Evolutionary conservation across 352 stramenopile genomes (phyloP), one percentile per base, ranked within the genome.

Genomic region (Globisporangium nodosum): DNA sequence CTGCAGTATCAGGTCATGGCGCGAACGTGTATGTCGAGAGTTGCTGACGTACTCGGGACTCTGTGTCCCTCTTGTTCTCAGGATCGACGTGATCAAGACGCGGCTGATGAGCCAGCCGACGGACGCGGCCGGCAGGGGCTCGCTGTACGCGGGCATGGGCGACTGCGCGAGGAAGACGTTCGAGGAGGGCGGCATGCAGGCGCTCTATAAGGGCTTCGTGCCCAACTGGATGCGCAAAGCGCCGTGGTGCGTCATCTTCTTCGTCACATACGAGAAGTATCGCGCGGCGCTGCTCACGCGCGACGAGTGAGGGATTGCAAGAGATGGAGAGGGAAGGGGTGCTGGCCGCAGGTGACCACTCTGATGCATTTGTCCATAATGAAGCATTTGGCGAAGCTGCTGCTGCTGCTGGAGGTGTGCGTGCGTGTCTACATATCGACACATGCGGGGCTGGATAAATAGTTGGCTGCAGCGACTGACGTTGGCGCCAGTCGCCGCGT

Each of bases 211-310:
- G 55, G 85, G 85, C 15, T 95, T 96, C 55, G 76, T 89, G 24
- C 85, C 86, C 8, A 92, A 94, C 72, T 93, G 80, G 81, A 89
- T 92, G 79, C 80, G 86, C 15, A 92, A 96, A 64, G 85, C 81
- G 11, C 83, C 84, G 47, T 94, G 85, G 84, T 93, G 82, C 58
- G 64, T 92, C 49, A 76, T 93, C 56, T 94, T 93, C 69, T 96
- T 96, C 65, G 75, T 96, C 54, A 81, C 78, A 20, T 96, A 94
- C 64, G 86, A 96, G 61, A 79, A 90, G 56, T 88, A 89, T 54
- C 78, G 82, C 20, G 69, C 75, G 0, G 63, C 56, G 6, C 43
- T 92, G 31, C 70, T 56, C 31, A 63, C n/a, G 5, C 20, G 71
- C 21, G 57, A 74, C 12, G 59, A 66, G 51, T 63, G 66, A 58